Evolutionary conservation across 768 basidiomycete species (phyloP).

Genomic region (Leccinum sublutescens): DNA sequence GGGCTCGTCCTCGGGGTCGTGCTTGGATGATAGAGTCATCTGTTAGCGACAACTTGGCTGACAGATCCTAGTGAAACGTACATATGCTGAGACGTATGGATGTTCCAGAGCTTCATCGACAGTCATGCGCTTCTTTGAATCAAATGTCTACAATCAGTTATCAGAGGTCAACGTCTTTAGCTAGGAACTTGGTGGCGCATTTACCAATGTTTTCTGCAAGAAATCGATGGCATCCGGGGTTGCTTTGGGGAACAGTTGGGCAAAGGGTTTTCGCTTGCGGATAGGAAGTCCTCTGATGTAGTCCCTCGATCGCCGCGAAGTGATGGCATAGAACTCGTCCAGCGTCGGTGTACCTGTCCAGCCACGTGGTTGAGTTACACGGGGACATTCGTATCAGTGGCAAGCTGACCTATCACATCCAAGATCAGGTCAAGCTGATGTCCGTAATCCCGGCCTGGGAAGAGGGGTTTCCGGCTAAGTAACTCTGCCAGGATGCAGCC

Average conservation of each 20-base stretch:
- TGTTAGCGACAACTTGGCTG: constrained; percentile 1
- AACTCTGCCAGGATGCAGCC: constrained; percentile 82
- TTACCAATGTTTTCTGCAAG: constrained; percentile 65
- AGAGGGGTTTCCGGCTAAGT: constrained; percentile 75
- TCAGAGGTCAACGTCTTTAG: constrained; percentile 23
- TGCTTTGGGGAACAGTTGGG: constrained; percentile 74
- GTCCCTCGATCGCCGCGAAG: constrained; percentile 78
- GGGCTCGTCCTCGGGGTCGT: constrained; percentile 91
- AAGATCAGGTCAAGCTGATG: constrained; percentile 88
- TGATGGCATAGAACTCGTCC: constrained; percentile 91
- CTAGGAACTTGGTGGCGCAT: constrained; percentile 19
- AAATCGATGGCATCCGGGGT: constrained; percentile 72
- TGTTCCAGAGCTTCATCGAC: constrained; percentile 82
- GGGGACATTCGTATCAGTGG: neutral
- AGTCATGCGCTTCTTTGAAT: constrained; percentile 80
- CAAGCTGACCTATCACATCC: constrained; percentile 67
- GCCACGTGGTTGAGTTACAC: constrained; percentile 20
- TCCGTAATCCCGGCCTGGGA: constrained; percentile 85
- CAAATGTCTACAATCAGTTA: constrained; percentile 59
- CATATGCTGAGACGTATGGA: constrained; percentile 79
- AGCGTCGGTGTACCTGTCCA: constrained; percentile 71
- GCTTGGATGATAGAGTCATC: constrained; percentile 38
- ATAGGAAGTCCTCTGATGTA: constrained; percentile 87
- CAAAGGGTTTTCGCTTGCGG: constrained; percentile 69
- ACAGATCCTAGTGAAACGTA: constrained; percentile 30